These are phyloP conservation scores for Paracorniculantispora psalliotae DNA, from an alignment of 2,329 filamentous ascomycete genomes.

Conservation along the genomic window DNA sequence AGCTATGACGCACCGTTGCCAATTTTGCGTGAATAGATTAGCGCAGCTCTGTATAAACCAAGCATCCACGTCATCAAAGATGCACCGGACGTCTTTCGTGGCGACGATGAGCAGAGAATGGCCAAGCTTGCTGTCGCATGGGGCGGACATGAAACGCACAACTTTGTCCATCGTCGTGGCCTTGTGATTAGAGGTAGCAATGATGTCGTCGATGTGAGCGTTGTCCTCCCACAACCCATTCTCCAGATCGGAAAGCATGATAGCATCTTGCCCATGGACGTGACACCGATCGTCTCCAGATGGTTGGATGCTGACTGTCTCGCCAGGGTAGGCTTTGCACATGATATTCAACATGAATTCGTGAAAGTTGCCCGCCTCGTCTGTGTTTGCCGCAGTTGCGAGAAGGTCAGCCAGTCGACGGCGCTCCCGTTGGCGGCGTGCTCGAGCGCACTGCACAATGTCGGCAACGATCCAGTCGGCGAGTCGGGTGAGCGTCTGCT, in stretches of 20 bases:
- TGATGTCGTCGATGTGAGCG: conserved; percentile 33
- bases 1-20: conserved; percentile 32
- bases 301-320: conserved; percentile 25
- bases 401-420: conserved; percentile 33
- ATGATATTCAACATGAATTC: conserved; percentile 25
- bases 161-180: conserved; percentile 23
- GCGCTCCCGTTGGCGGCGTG: conserved; percentile 35
- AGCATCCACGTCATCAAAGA: conserved; percentile 43
- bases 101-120: conserved; percentile 33
- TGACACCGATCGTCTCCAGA: conserved; percentile 21
- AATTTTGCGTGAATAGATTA: conserved; percentile 30
- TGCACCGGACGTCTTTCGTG: conserved; percentile 35
- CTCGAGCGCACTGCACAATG: conserved; percentile 33
- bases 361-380: conserved; percentile 12
- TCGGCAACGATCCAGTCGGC: conserved; percentile 35
- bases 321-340: conserved; percentile 28
- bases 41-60: conserved; percentile 41
- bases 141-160: conserved; percentile 33
- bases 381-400: conserved; percentile 19
- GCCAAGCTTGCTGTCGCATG: conserved; percentile 28
- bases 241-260: conserved; percentile 27
- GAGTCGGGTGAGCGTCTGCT: conserved; percentile 23
- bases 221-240: conserved; percentile 41
- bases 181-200: conserved; percentile 30
- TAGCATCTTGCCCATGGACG: conserved; percentile 22